Evolutionary conservation across 73 alveolate species (phyloP).

Genomic region (Breviolum minutum): DNA sequence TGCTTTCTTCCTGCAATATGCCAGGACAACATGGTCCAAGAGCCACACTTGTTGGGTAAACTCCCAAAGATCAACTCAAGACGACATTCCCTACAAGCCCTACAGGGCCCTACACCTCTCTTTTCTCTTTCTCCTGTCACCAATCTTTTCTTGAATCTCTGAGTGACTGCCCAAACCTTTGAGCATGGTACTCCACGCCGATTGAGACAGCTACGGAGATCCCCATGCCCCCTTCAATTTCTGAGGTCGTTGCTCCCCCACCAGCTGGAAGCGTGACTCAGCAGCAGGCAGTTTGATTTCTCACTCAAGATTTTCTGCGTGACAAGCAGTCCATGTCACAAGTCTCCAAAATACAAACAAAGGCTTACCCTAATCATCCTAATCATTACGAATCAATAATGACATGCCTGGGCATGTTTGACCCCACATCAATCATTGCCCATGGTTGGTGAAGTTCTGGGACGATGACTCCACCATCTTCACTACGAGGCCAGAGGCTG

Average conservation of each 20-base stretch:
- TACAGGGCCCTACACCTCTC: too few relatives aligned
- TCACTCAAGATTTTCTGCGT: background rate
- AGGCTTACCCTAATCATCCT: background rate
- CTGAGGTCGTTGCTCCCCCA: conserved; percentile 64
- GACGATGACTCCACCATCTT: conserved; percentile 45
- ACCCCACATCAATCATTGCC: background rate
- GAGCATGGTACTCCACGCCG: background rate
- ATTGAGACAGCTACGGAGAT: background rate
- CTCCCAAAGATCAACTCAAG: too few relatives aligned
- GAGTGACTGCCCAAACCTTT: too few relatives aligned
- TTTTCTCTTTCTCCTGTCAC: too few relatives aligned
- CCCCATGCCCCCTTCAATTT: background rate
- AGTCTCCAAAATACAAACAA: background rate
- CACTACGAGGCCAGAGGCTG: conserved; percentile 72
- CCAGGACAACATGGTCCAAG: too few relatives aligned
- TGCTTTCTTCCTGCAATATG: too few relatives aligned
- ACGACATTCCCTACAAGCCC: too few relatives aligned
- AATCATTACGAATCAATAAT: too few relatives aligned
- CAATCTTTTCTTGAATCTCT: too few relatives aligned
- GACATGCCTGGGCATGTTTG: background rate
- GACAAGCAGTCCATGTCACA: background rate
- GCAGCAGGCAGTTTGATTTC: background rate
- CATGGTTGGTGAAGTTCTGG: background rate
- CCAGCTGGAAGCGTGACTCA: conserved; percentile 86
- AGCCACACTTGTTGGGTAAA: too few relatives aligned